Percentiles rank a stretch among this genome's conserved stretches.
These are phyloP conservation scores for Symmetrospora coprosmae DNA, from an alignment of 768 basidiomycete genomes.

Conservation along the genomic window DNA sequence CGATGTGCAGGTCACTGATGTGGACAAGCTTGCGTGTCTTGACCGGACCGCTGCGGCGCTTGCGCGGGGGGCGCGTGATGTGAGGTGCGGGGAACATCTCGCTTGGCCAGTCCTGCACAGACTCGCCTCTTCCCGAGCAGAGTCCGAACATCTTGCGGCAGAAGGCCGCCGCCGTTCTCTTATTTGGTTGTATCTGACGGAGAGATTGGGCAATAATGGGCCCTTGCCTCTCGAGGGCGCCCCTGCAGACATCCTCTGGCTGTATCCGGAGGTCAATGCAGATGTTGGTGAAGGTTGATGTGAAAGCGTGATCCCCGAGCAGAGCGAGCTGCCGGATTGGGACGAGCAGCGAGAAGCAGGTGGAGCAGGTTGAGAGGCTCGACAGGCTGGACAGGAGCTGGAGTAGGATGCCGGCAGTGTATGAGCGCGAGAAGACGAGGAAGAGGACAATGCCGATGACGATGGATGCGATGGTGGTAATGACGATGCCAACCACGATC, in stretches of 20 bases:
- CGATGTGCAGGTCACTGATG: conserved; percentile 53
- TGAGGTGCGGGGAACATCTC: conserved; percentile 43
- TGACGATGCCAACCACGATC: neutral
- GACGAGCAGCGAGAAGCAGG: conserved; percentile 45
- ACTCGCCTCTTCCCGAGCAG: conserved; percentile 43
- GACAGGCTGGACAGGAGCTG: neutral
- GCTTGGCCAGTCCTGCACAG: conserved; percentile 34
- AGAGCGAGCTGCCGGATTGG: conserved; percentile 43
- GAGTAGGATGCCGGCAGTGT: neutral
- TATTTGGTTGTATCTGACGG: conserved; percentile 43
- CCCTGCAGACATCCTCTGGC: conserved; percentile 50
- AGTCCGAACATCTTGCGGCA: conserved; percentile 48
- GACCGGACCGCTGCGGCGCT: neutral
- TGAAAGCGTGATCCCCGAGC: conserved; percentile 45
- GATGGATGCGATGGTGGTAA: neutral
- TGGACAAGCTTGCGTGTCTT: conserved; percentile 48
- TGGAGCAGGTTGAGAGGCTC: conserved; percentile 40
- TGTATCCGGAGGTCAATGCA: conserved; percentile 44
- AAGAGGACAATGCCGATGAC: neutral
- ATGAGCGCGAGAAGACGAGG: neutral
- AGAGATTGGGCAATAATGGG: conserved; percentile 50
- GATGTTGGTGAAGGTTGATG: conserved; percentile 40
- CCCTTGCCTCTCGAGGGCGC: conserved; percentile 44
- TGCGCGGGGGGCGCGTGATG: conserved; percentile 25
- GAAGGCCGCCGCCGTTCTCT: conserved; percentile 46